Percentiles rank a stretch among this genome's conserved stretches.
phyloP scores from a whole-genome alignment of 495 filamentous ascomycete genomes.

The Apiosordaria backusii region DNA sequence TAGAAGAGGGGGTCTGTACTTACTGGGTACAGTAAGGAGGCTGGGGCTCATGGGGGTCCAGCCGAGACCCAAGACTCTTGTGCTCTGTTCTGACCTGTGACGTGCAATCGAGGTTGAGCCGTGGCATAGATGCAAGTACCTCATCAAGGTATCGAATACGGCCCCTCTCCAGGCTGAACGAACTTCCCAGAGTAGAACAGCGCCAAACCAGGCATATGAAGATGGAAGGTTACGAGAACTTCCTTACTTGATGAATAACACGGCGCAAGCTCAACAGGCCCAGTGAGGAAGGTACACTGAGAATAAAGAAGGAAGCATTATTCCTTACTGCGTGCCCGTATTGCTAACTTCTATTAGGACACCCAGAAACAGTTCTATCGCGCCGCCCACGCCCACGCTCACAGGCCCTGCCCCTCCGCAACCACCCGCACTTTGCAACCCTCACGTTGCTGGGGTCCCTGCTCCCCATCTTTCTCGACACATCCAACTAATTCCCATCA shows the following conservation, averaged over 20 bases:
- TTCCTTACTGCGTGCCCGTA: no score
- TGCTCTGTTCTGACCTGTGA: conserved; percentile 1
- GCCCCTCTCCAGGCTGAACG: not conserved
- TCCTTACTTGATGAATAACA: not conserved
- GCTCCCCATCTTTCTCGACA: not conserved
- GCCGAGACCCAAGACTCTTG: not conserved
- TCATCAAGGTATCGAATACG: conserved; percentile 6
- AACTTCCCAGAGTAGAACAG: not conserved
- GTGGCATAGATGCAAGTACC: not conserved
- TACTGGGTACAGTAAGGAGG: not conserved
- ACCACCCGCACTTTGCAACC: conserved; percentile 2
- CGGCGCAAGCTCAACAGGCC: conserved; percentile 10
- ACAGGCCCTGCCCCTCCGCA: not conserved
- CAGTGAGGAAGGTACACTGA: conserved; percentile 15
- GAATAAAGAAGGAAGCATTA: not conserved
- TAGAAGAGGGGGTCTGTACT: not conserved
- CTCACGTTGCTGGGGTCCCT: not conserved
- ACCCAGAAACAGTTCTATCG: not conserved
- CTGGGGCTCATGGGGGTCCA: not conserved
- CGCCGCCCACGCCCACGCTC: conserved; percentile 1
- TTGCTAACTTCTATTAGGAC: not conserved
- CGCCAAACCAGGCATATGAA: not conserved
- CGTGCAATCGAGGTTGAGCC: not conserved
- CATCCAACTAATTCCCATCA: conserved; percentile 11
- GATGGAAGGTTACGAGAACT: not conserved